Evolutionary conservation across 371 early-diverging fungal species (phyloP), one percentile per base, ranked within the genome.

Genomic region (Cladochytrium tenue): DNA sequence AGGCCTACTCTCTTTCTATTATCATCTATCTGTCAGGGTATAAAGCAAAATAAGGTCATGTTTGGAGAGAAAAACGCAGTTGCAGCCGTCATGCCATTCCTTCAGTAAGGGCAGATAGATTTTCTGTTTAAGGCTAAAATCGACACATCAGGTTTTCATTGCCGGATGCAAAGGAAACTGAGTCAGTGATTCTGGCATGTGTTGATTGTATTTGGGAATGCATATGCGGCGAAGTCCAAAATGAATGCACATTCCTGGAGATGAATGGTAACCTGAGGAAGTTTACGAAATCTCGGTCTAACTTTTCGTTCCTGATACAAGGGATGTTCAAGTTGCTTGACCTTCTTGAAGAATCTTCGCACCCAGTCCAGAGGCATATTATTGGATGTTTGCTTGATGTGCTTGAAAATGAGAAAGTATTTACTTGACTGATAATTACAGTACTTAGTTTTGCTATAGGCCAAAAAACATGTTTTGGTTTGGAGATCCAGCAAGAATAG

Each of bases 141-240:
- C 30, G 1, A 35, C 23, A 52, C 32, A 17, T 53, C 62, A 74
- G 76, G 35, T 75, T 63, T 60, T 52, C 57, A 3, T 76, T 76
- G 2, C 57, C 77, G 10, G 74, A 76, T 52, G 67, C 70, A 0
- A 20, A 64, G 32, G 75, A 76, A 58, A 66, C 51, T 5, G 71
- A 72, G 30, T 17, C 58, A 15, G 62, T 77, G 7, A 28, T 70
- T 4, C 57, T 79, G 4, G 62, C 71, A 2, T 67, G 69, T 0
- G 70, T 79, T 3, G 75, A 77, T 59, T 73, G 78, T 55, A 65
- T 81, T 2, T 81, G 82, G 82, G 77, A 74, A 0, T 63, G 74
- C 4, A 60, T 81, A 23, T 77, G 76, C 51, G 73, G 77, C 15
- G 55, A 57, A 33, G 58, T 53, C 13, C n/a, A 50, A 1, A 74